These are phyloP conservation scores for Gossypium australe DNA, from an alignment of 345 rosid species.

Conservation along the genomic window DNA sequence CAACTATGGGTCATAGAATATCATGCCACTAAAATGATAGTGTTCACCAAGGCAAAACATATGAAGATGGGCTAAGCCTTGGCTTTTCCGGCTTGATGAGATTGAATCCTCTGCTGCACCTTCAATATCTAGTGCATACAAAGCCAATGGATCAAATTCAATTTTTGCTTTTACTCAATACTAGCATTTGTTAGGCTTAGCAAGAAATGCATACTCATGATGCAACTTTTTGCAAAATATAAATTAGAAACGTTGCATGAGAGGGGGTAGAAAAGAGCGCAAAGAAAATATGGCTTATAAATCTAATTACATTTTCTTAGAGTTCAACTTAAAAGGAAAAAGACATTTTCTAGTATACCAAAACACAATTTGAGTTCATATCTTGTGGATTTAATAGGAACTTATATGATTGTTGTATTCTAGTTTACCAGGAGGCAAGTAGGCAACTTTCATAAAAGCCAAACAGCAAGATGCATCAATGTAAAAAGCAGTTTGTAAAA, in stretches of 20 bases:
- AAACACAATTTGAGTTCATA: neutral
- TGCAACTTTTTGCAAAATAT: neutral
- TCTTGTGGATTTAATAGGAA: neutral
- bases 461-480: neutral
- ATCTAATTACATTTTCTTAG: neutral
- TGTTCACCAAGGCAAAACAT: neutral
- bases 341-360: neutral
- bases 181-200: neutral
- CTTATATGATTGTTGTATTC: neutral
- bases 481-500: neutral
- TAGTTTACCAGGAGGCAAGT: neutral
- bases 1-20: neutral
- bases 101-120: constrained; percentile 79
- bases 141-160: neutral
- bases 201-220: neutral
- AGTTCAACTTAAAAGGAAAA: neutral
- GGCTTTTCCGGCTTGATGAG: constrained; percentile 84
- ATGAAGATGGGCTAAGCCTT: constrained; percentile 41
- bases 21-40: neutral
- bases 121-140: constrained; percentile 48
- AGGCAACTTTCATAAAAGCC: neutral
- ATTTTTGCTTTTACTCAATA: neutral
- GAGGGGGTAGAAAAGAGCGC: neutral
- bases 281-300: neutral
- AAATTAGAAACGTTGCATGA: neutral